A percentile compares a stretch with the other conserved stretches of the same genome.
Evolutionary conservation across 2,329 filamentous ascomycete genomes (phyloP).

Genomic region (Beauveria sp.): DNA sequence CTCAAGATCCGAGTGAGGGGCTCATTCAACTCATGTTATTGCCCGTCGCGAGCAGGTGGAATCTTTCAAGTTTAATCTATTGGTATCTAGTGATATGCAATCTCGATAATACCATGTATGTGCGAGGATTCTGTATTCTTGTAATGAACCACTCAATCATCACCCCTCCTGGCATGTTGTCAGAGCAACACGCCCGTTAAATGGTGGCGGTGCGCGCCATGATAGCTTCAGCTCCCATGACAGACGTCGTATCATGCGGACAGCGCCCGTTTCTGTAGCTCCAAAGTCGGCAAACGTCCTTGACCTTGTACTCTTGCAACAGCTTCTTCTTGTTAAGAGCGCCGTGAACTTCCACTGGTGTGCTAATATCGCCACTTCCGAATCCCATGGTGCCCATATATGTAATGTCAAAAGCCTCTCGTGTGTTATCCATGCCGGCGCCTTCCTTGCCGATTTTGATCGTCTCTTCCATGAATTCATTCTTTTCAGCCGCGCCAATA

Average conservation of each 20-base stretch:
- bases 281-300: constrained; percentile 55
- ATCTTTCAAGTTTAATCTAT: background rate
- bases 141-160: background rate
- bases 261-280: constrained; percentile 52
- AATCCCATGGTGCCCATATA: constrained; percentile 36
- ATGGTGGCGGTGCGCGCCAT: constrained; percentile 32
- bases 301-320: constrained; percentile 40
- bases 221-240: constrained; percentile 28
- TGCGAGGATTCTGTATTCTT: background rate
- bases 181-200: constrained; percentile 15
- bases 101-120: background rate
- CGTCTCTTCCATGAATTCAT: constrained; percentile 54
- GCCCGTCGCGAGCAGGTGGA: no score
- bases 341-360: constrained; percentile 32
- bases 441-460: constrained; percentile 38
- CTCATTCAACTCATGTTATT: no score
- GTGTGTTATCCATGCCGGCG: constrained; percentile 34
- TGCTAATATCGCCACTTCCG: constrained; percentile 25
- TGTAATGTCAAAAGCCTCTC: constrained; percentile 40
- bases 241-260: constrained; percentile 35
- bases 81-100: background rate
- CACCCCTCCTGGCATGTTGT: background rate
- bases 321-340: constrained; percentile 19
- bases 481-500: constrained; percentile 37
- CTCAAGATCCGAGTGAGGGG: no score